Conservation (phyloP, 192 early-diverging fungal genomes). For the Jimgerdemannia lactiflua region DNA sequence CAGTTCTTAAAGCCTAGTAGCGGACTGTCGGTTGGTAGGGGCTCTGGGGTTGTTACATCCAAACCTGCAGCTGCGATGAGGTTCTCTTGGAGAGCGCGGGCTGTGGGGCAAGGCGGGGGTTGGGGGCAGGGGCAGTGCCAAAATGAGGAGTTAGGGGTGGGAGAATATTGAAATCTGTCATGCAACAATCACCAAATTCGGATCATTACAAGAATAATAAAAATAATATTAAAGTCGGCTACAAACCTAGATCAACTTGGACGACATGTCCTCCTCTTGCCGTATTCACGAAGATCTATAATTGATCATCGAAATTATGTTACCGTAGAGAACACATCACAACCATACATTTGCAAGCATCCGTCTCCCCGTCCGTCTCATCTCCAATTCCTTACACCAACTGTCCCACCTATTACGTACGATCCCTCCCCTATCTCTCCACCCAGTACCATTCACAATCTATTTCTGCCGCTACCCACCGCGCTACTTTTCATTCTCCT, state of each 20-base stretch:
- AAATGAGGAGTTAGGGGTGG: too few species aligned
- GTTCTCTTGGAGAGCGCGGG: slow-evolving; percentile 56
- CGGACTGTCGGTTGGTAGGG: slow-evolving; percentile 59
- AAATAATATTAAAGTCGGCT: too few species aligned
- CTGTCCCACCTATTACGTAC: too few species aligned
- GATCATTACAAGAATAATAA: background rate
- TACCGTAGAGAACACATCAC: too few species aligned
- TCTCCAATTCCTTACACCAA: too few species aligned
- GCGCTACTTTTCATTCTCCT: slow-evolving; percentile 62
- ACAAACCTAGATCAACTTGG: slow-evolving; percentile 52
- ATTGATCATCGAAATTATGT: background rate
- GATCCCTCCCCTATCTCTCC: too few species aligned
- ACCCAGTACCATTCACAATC: too few species aligned
- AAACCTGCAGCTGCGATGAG: slow-evolving; percentile 69
- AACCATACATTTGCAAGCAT: too few species aligned
- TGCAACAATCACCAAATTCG: too few species aligned
- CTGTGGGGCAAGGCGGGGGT: slow-evolving; percentile 3
- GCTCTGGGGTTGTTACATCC: slow-evolving; percentile 89
- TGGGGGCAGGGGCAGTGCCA: background rate
- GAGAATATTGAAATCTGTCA: too few species aligned
- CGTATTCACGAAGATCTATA: slow-evolving; percentile 75
- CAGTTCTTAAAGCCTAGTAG: slow-evolving; percentile 59
- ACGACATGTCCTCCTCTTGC: slow-evolving; percentile 78
- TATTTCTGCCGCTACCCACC: slow-evolving; percentile 24
- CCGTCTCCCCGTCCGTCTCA: too few species aligned